Percentiles rank a stretch among this genome's conserved stretches.
Evolutionary conservation across 495 filamentous ascomycete species (phyloP).

Genomic region (Acidiella bohemica): DNA sequence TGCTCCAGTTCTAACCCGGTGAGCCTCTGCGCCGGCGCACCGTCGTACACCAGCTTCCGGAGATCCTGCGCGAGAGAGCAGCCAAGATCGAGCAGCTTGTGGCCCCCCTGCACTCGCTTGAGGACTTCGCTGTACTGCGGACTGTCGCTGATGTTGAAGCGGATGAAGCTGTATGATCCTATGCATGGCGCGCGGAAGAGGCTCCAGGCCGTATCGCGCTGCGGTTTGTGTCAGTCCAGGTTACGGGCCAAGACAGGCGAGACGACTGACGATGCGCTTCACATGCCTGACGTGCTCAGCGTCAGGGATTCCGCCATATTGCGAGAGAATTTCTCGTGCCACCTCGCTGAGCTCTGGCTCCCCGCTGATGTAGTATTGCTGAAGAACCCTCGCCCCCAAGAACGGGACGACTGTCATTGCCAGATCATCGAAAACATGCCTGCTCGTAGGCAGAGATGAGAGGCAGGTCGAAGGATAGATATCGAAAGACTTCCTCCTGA

Average conservation of each 20-base stretch:
- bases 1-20: constrained; percentile 23
- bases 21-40: constrained; percentile 21
- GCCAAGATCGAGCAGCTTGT: constrained; percentile 28
- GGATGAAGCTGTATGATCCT: constrained; percentile 9
- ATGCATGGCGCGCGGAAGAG: constrained; percentile 21
- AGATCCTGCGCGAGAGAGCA: constrained; percentile 31
- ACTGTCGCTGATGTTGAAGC: constrained; percentile 1
- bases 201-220: constrained; percentile 17
- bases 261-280: neutral
- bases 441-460: no score
- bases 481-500: no score
- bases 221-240: neutral
- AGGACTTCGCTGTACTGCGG: constrained; percentile 10
- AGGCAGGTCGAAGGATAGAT: no score
- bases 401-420: no score
- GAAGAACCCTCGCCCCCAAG: neutral
- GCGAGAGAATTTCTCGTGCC: neutral
- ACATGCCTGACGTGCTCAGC: neutral
- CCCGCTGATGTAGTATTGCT: neutral
- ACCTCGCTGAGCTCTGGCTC: neutral
- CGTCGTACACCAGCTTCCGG: constrained; percentile 25
- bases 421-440: no score
- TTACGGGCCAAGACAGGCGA: neutral
- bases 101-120: constrained; percentile 15
- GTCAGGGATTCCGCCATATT: constrained; percentile 1